Conservation (phyloP, 75 land plant species). For the Larix kaempferi region DNA sequence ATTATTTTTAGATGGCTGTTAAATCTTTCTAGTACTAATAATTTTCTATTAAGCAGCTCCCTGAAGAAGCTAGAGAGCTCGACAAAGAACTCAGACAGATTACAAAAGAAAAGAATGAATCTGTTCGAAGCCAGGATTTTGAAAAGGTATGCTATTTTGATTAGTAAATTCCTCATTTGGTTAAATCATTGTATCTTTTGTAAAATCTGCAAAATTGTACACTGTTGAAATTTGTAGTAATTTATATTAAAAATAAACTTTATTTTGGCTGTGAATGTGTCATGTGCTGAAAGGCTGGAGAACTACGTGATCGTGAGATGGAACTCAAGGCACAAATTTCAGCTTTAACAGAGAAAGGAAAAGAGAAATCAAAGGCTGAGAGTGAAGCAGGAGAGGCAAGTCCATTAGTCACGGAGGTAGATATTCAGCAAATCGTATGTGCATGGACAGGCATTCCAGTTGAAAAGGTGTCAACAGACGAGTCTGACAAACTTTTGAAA, state of each 20-base stretch:
- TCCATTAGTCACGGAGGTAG: slow-evolving; percentile 76
- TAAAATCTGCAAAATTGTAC: not conserved
- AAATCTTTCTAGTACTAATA: not conserved
- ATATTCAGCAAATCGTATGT: slow-evolving; percentile 85
- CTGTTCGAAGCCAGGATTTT: slow-evolving; percentile 88
- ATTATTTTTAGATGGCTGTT: not conserved
- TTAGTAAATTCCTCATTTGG: not conserved
- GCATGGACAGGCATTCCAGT: slow-evolving; percentile 96
- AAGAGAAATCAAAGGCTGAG: slow-evolving; percentile 86
- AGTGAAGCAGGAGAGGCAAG: slow-evolving; percentile 69
- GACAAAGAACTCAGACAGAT: slow-evolving; percentile 94
- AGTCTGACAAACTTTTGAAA: slow-evolving; percentile 81
- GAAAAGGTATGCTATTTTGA: slow-evolving; percentile 60
- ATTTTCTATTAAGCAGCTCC: slow-evolving; percentile 50
- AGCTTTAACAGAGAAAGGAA: slow-evolving; percentile 68
- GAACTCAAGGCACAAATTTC: slow-evolving; percentile 85
- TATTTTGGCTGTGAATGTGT: not conserved
- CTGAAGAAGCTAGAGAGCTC: slow-evolving; percentile 93
- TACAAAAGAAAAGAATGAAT: slow-evolving; percentile 93
- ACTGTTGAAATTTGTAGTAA: not conserved
- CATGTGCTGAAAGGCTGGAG: slow-evolving; percentile 66
- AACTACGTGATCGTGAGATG: slow-evolving; percentile 85
- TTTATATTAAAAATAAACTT: not conserved
- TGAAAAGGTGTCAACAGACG: slow-evolving; percentile 84
- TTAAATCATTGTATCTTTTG: not conserved